Evolutionary conservation across 495 filamentous ascomycete genomes (phyloP), one percentile per base, ranked within the genome.

Genomic region (Friedmanniomyces endolithicus): DNA sequence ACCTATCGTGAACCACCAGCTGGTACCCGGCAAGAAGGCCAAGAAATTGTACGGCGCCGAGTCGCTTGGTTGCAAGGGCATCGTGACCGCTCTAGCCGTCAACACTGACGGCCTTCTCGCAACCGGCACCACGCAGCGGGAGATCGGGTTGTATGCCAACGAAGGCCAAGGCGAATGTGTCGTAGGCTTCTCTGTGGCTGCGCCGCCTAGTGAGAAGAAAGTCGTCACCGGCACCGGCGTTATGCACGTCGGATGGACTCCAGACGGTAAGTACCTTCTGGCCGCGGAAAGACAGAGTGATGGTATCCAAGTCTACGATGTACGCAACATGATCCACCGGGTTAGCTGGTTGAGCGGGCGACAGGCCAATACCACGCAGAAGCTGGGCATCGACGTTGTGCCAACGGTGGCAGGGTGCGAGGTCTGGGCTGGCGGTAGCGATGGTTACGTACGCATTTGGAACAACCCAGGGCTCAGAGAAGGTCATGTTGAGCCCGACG

Each of bases 241-340:
- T 19, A 83, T 81, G 27, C 84, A 92, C 61, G 72, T 87, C 12
- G 48, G 75, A 1, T 65, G 63, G 90, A 90, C 85, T 60, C 77
- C 80, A 0, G 90, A 88, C 71, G 90, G 87, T n/a, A 72, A 80
- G 56, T 97, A 95, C 69, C 69, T 98, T 31, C 82, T 87, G 62
- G 79, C 94, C 16, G 85, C 81, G n/a, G 94, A 97, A 73, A 77
- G 94, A 33, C 80, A 79, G 61, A 84, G 87, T 48, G 74, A 78
- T 37, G 84, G 81, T 6, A 65, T 95, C 11, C 65, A 86, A 48
- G 75, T 95, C 1, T 96, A 89, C 70, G 92, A 98, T 70, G 73
- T 96, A 25, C 76, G 94, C 14, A 83, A 84, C 6, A 78, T 79
- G 8, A 78, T 83, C 0, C 75, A 79, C 60, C 67, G 83, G 61